These are phyloP conservation scores for Hyphodiscus sp. DNA, from an alignment of 2,329 filamentous ascomycete genomes.

Conservation along the genomic window DNA sequence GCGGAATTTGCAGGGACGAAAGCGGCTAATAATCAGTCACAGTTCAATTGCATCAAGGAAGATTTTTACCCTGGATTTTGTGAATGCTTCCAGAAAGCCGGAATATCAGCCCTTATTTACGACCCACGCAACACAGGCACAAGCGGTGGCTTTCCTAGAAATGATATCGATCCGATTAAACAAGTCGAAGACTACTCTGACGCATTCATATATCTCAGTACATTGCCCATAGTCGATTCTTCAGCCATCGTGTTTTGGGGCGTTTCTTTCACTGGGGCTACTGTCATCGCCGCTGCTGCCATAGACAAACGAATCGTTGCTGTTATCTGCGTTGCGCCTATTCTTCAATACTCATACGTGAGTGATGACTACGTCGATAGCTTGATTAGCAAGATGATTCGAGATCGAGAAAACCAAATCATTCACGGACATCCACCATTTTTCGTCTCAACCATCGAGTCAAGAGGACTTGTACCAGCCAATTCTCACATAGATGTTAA, in stretches of 20 bases:
- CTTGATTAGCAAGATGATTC: slow-evolving; percentile 25
- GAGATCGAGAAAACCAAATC: slow-evolving; percentile 34
- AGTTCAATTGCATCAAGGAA: slow-evolving; percentile 19
- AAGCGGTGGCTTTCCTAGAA: slow-evolving; percentile 28
- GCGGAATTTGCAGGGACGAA: too few species aligned
- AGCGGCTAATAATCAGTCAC: not conserved
- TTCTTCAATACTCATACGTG: slow-evolving; percentile 2
- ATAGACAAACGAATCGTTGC: slow-evolving; percentile 33
- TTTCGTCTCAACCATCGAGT: not conserved
- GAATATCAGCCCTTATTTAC: slow-evolving; percentile 32
- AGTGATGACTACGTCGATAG: slow-evolving; percentile 11
- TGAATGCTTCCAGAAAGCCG: slow-evolving; percentile 17
- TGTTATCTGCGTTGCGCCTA: slow-evolving; percentile 26
- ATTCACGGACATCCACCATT: not conserved
- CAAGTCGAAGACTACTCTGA: slow-evolving; percentile 32
- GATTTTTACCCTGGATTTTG: slow-evolving; percentile 9
- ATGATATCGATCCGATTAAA: slow-evolving; percentile 28
- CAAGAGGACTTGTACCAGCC: not conserved
- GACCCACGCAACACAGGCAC: slow-evolving; percentile 30
- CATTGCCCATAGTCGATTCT: slow-evolving; percentile 27
- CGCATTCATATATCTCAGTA: slow-evolving; percentile 32
- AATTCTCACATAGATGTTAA: not conserved
- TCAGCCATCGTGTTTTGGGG: slow-evolving; percentile 34
- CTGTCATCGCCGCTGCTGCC: slow-evolving; percentile 34
- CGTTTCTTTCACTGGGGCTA: slow-evolving; percentile 31